phyloP scores from a whole-genome alignment of 2,329 filamentous ascomycete species.

The Dothistroma septosporum region DNA sequence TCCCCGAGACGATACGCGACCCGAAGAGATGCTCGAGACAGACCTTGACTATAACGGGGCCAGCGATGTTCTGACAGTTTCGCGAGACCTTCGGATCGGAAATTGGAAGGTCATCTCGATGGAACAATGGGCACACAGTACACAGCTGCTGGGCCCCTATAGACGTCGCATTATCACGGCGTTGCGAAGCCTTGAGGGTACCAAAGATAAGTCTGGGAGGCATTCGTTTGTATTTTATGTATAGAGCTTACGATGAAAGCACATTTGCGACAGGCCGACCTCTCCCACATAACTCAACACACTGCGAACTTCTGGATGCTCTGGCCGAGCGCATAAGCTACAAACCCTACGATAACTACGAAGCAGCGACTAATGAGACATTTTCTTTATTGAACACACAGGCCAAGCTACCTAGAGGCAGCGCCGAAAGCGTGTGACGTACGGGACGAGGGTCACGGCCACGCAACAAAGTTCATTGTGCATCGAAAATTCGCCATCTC shows the following conservation, averaged over 20 bases:
- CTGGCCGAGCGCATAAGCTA: no score
- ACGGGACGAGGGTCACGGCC: no score
- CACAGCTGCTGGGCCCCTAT: neutral
- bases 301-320: no score
- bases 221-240: neutral
- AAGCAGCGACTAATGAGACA: no score
- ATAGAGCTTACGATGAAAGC: neutral
- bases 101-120: neutral
- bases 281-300: no score
- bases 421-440: no score
- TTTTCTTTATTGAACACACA: no score
- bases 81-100: neutral
- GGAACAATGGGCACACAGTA: neutral
- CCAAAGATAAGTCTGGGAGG: neutral
- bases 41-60: neutral
- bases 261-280: neutral
- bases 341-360: no score
- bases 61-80: neutral
- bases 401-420: no score
- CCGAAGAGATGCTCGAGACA: neutral
- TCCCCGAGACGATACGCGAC: neutral
- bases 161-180: neutral
- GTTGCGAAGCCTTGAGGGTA: neutral
- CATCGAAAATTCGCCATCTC: no score
- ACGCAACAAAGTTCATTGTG: no score